A percentile compares a stretch with the other conserved stretches of the same genome.
phyloP scores from a whole-genome alignment of 2,329 filamentous ascomycete genomes.

The Cryoendolithus antarcticus region DNA sequence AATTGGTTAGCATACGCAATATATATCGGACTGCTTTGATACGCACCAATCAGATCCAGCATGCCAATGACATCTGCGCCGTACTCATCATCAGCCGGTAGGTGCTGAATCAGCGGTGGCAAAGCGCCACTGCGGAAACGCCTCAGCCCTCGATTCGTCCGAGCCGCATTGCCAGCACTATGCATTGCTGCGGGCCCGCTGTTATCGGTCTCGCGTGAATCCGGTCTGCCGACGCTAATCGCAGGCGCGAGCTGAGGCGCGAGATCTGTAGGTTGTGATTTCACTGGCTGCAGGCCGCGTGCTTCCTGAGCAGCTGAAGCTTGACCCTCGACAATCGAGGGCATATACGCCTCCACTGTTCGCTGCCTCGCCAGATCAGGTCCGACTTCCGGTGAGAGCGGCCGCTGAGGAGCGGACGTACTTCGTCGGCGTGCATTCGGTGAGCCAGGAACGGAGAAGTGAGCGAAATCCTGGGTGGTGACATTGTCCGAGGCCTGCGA shows the following conservation, averaged over 20 bases:
- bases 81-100: slow-evolving; percentile 35
- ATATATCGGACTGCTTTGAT: background rate
- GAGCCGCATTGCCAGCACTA: slow-evolving; percentile 17
- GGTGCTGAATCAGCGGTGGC: slow-evolving; percentile 2
- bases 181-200: slow-evolving; percentile 13
- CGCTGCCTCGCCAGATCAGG: slow-evolving; percentile 15
- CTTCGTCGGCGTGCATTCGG: slow-evolving; percentile 18
- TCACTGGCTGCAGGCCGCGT: slow-evolving; percentile 4
- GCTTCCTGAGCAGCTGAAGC: slow-evolving; percentile 5
- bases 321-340: slow-evolving; percentile 17
- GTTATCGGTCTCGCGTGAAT: slow-evolving; percentile 6
- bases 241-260: slow-evolving; percentile 6
- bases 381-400: slow-evolving; percentile 7
- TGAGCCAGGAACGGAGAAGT: slow-evolving; percentile 1
- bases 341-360: slow-evolving; percentile 17
- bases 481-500: slow-evolving; percentile 4
- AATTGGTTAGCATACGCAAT: slow-evolving; percentile 15
- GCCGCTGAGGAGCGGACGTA: slow-evolving; percentile 20
- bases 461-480: slow-evolving; percentile 3
- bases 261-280: background rate
- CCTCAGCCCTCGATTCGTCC: slow-evolving; percentile 14
- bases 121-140: slow-evolving; percentile 7
- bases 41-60: slow-evolving; percentile 55
- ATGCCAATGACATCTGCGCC: slow-evolving; percentile 52
- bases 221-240: slow-evolving; percentile 1